Base-by-base conservation (phyloP, 2,329 filamentous ascomycete species). In the Penicillium corylophilum region DNA sequence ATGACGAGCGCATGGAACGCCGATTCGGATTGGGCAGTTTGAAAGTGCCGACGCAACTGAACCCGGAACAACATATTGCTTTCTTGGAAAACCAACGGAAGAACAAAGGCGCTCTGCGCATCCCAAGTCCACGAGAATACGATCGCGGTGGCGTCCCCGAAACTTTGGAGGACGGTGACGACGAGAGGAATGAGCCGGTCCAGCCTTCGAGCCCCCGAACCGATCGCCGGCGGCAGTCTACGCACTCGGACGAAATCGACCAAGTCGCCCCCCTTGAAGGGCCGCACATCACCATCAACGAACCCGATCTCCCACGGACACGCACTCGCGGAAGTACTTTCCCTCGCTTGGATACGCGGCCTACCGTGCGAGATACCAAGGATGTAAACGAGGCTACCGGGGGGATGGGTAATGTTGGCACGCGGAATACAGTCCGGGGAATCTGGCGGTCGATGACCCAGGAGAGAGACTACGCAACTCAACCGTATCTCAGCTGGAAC, bases 401-500 rank as follows among this genome's bases (percentile, higher is more conserved):
- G 4, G 56, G 62, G 2, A 54, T 69, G 7, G 57, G 44, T 3
- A 64, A 65, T 15, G 48, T 53, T 1, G 61, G 57, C 2, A 70
- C 65, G 5, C 63, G 65, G 38, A 60, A 65, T 20, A 73, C 71
- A 0, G 55, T 74, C 10, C 61, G 56, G 28, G 64, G 56, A 35
- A 55, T 74, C 18, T 63, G 69, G 38, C 64, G 70, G 5, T 73
- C 72, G 20, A 29, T 73, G 9, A 73, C 71, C 0, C 65, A 71
- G 23, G 71, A 73, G 48, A 60, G 61, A 44, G 66, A 70, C 1
- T 65, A 61, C 6, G 77, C 83, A 23, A 79, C 79, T 1, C 88
- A 90, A 76, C 94, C 94, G 0, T 99, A 99, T 70, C 81, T 99
- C 46, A 96, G 90, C 70, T 97, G 90, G 82, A 87, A 92, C 53